Evolutionary conservation across 352 stramenopile species (phyloP), one percentile per base, ranked within the genome.

Genomic region (Phytophthora uliginosa): DNA sequence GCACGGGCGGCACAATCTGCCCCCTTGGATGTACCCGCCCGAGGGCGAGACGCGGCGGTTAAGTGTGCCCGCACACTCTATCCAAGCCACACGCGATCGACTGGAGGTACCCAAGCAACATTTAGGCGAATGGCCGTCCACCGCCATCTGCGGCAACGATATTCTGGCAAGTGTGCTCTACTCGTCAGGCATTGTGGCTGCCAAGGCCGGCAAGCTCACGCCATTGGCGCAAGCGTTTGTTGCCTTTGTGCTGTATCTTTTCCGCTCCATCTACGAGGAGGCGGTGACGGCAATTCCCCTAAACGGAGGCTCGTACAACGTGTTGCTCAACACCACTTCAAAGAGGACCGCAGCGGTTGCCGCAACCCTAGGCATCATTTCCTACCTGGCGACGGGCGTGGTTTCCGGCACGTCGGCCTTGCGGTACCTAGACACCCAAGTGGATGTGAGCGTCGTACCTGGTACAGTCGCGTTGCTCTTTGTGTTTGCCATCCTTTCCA

Each of bases 261-360:
- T 88, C 69, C 87, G 88, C 31, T 94, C 87, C 55, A 97, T 98
- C 38, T 98, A 98, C 79, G 88, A 93, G 40, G 94, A 98, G 69
- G 94, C 90, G 1, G 95, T 98, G 56, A 96, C 81, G 20, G 94
- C 93, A 8, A 89, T 98, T 31, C 93, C 93, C 4, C 83, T 97
- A 38, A 98, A 98, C 63, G 94, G 94, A 31, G 94, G 93, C 13
- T 95, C 91, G 10, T 98, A 98, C 76, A 98, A 98, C 60, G 86
- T 98, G 24, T 74, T 98, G 45, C 83, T 98, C 20, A 98, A 98
- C 71, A 96, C 91, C 9, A 98, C 93, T 24, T 96, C 84, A 54
- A 98, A 98, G 81, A 74, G 83, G 64, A 85, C 93, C 26, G 94
- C 94, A n/a, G 92, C 91, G 0, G 84, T 97, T 17, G 94, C 94